Conservation (phyloP, 2,329 filamentous ascomycete genomes). For the Volutella citrinella region DNA sequence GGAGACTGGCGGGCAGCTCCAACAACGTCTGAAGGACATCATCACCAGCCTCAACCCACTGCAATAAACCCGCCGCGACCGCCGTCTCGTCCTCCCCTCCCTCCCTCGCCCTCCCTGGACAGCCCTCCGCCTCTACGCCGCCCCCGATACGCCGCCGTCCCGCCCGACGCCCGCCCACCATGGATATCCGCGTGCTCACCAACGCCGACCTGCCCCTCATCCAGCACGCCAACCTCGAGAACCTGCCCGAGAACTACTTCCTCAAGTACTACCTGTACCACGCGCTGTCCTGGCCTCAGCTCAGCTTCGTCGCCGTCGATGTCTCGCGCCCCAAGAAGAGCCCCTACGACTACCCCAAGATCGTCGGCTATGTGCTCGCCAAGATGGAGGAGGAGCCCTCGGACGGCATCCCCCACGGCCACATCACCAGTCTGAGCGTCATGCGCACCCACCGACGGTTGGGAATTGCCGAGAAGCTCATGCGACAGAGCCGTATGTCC, state of each 20-base stretch:
- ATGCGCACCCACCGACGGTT: slow-evolving; percentile 93
- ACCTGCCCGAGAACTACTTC: slow-evolving; percentile 99
- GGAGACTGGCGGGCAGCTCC: too few relatives aligned
- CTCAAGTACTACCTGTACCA: slow-evolving; percentile 99
- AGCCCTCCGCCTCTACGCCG: too few relatives aligned
- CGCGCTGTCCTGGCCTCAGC: slow-evolving; percentile 94
- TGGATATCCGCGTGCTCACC: slow-evolving; percentile 88
- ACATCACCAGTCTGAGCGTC: slow-evolving; percentile 92
- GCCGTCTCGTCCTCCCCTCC: too few relatives aligned
- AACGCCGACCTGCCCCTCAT: slow-evolving; percentile 85
- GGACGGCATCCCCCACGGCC: slow-evolving; percentile 88
- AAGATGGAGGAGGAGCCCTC: slow-evolving; percentile 99
- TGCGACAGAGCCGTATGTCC: slow-evolving; percentile 86
- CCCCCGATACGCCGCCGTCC: too few relatives aligned
- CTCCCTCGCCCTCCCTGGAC: too few relatives aligned
- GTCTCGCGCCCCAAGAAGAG: slow-evolving; percentile 74
- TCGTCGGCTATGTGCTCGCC: slow-evolving; percentile 97
- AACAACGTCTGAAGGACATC: too few relatives aligned
- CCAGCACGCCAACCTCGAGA: slow-evolving; percentile 98
- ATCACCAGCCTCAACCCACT: too few relatives aligned
- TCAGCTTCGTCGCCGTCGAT: slow-evolving; percentile 95
- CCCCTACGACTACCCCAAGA: slow-evolving; percentile 88
- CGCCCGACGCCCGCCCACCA: too few relatives aligned
- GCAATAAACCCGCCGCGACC: too few relatives aligned
- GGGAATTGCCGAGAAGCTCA: slow-evolving; percentile 94